phyloP scores from a whole-genome alignment of 768 basidiomycete genomes.

The Tylopilus plumbeoviolaceoides region DNA sequence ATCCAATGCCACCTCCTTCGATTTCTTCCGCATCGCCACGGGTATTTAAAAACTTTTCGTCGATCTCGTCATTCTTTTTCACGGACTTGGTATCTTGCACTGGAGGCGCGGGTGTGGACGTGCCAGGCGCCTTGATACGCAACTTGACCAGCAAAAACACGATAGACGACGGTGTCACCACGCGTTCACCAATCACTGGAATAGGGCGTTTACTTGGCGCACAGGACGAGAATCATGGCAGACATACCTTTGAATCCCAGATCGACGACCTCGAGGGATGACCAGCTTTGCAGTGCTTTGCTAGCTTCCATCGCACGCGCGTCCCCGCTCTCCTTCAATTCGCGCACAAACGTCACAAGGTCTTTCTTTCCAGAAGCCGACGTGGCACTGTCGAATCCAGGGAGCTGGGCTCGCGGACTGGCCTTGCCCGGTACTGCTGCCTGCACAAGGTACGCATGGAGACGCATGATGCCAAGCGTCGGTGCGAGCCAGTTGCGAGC shows the following conservation, averaged over 20 bases:
- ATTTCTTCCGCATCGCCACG: constrained; percentile 63
- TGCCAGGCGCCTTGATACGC: constrained; percentile 58
- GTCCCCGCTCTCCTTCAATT: constrained; percentile 17
- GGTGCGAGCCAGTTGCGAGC: constrained; percentile 88
- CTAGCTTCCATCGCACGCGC: constrained; percentile 27
- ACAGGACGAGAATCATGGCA: background rate
- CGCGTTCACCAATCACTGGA: constrained; percentile 84
- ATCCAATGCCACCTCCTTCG: constrained; percentile 43
- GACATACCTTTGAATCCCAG: constrained; percentile 78
- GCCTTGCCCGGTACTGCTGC: constrained; percentile 61
- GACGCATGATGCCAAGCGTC: constrained; percentile 71
- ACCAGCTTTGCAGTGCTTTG: constrained; percentile 68
- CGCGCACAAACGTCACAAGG: constrained; percentile 13
- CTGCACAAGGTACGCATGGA: constrained; percentile 82
- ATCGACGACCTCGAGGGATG: constrained; percentile 72
- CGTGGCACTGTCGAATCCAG: constrained; percentile 52
- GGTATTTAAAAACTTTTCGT: constrained; percentile 65
- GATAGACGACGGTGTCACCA: constrained; percentile 84
- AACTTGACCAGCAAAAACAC: constrained; percentile 85
- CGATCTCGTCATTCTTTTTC: constrained; percentile 52
- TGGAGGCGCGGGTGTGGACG: constrained; percentile 25
- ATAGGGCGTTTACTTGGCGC: constrained; percentile 2
- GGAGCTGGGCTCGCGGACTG: constrained; percentile 67
- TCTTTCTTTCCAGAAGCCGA: constrained; percentile 25
- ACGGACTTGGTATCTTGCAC: constrained; percentile 41